Evolutionary conservation across 2,329 filamentous ascomycete genomes (phyloP), one percentile per base, ranked within the genome.

Genomic region (Mycocentrospora acerina): DNA sequence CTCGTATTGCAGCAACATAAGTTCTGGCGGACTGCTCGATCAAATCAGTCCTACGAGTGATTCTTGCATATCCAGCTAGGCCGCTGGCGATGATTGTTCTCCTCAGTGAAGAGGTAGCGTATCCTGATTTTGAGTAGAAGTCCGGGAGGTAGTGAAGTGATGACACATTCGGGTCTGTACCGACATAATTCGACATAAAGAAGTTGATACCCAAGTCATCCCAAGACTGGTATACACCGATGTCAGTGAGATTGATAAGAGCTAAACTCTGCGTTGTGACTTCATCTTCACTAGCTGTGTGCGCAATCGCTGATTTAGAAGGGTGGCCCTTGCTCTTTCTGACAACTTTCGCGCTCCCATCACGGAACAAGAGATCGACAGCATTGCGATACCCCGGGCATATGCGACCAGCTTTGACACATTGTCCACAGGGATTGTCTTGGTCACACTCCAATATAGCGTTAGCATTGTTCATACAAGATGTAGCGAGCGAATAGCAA

Each of bases 161-260:
- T 7, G 57, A 53, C 10, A 45, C 36, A 5, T 40, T 40, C 2
- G 53, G 42, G 35, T 60, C 46, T n/a, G 32, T 41, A 12, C 52
- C 51, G 28, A 60, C 51, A 24, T 59, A 59, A 22, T 55, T 58
- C 12, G 45, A 34, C 51, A 61, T 62, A 38, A 64, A 61, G 33
- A 57, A 57, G 10, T 56, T 54, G 30, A 64, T 40, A 3, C 49
- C 57, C 9, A 64, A 31, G 11, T 59, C 55, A 5, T 58, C 47
- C 19, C 58, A 27, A 12, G 54, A 46, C 31, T 60, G 55, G 19
- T 54, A 54, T 15, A 58, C 29, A 8, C 57, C 42, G 8, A 57
- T 48, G 28, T 53, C 51, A 4, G 39, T 40, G 27, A 57, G 29
- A n/a, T 37, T 40, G 9, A 53, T 32, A 10, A 51, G 47, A 24